Base-by-base conservation (phyloP, 2,329 filamentous ascomycete genomes). In the Exophiala xenobiotica region DNA sequence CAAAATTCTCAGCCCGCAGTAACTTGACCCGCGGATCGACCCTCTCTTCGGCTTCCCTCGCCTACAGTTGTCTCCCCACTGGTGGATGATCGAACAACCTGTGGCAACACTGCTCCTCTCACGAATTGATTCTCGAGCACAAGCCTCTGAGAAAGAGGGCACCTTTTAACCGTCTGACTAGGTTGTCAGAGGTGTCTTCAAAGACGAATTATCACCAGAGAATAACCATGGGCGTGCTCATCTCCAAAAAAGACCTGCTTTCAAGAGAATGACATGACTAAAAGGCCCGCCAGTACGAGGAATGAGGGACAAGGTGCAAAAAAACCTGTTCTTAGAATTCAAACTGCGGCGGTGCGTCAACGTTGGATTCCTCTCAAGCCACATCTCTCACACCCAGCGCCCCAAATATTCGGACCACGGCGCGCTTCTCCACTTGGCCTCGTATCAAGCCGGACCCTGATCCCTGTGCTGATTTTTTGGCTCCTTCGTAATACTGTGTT, bases 221-320 rank as follows among this genome's bases (percentile, higher is more conserved):
- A n/a, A n/a, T n/a, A n/a, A n/a, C n/a, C n/a, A n/a, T n/a, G n/a
- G n/a, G n/a, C n/a, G n/a, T n/a, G n/a, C n/a, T n/a, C n/a, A n/a
- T n/a, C n/a, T n/a, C n/a, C n/a, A n/a, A n/a, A n/a, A n/a, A n/a
- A n/a, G n/a, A n/a, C n/a, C n/a, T n/a, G n/a, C n/a, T n/a, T n/a
- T n/a, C 29, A 14, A 14, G 29, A 33, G 9, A 33, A 9, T 12
- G 29, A 39, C 35, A 39, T 16, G 35, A 9, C 19, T 43, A n/a
- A n/a, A 23, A 92, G 86, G 46, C 90, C 95, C 7, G 33, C 33
- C 39, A 20, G 20, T 9, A 27, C 22, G 19, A 20, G n/a, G 8
- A 7, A 20, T 20, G 38, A 3, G 12, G 6, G 14, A 20, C 9
- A 22, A 20, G 5, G 9, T 27, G 20, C 23, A 8, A 3, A 47